Evolutionary conservation across 768 basidiomycete species (phyloP).

Genomic region (Kwoniella europaea): DNA sequence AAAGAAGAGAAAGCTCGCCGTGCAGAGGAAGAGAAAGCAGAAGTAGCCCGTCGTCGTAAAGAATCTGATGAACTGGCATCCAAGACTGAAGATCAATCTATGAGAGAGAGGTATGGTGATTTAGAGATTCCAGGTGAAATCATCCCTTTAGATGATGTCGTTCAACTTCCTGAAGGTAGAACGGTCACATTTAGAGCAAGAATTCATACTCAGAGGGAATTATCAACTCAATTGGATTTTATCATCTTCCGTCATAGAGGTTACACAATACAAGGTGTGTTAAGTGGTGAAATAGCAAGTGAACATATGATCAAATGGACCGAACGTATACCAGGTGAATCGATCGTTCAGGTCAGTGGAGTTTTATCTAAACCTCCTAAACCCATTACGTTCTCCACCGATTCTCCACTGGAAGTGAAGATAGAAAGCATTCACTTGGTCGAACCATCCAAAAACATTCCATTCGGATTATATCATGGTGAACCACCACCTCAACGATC

Average conservation of each 20-base stretch:
- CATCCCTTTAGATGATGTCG: constrained; percentile 60
- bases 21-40: constrained; percentile 64
- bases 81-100: constrained; percentile 64
- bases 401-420: constrained; percentile 55
- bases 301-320: constrained; percentile 63
- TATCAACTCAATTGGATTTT: constrained; percentile 36
- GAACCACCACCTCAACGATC: constrained; percentile 68
- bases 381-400: constrained; percentile 79
- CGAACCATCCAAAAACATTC: constrained; percentile 83
- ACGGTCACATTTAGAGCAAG: constrained; percentile 81
- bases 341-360: constrained; percentile 86
- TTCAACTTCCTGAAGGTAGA: constrained; percentile 60
- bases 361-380: constrained; percentile 67
- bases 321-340: constrained; percentile 64
- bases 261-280: constrained; percentile 77
- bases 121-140: constrained; percentile 44
- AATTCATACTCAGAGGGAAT: constrained; percentile 82
- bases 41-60: background rate
- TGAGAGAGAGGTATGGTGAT: constrained; percentile 69
- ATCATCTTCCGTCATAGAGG: constrained; percentile 28
- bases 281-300: constrained; percentile 83
- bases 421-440: constrained; percentile 68
- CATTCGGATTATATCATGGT: constrained; percentile 72
- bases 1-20: constrained; percentile 69
- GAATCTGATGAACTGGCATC: constrained; percentile 15